These are phyloP conservation scores for Gleditsia sinensis DNA, from an alignment of 306 rosid species.

Conservation along the genomic window DNA sequence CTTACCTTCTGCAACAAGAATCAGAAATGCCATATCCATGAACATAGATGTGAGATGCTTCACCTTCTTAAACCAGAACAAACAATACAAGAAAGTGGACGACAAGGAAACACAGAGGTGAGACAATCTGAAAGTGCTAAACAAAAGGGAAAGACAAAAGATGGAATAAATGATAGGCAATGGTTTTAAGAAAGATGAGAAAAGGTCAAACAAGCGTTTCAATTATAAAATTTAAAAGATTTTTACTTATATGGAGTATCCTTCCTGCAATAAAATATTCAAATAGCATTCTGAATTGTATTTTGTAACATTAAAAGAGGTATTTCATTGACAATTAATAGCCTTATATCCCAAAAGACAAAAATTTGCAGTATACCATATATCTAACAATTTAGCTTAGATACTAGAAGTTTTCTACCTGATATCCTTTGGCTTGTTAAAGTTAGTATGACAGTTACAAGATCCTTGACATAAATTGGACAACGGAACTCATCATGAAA, in stretches of 20 bases:
- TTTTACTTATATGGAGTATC: not conserved
- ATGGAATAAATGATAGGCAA: not conserved
- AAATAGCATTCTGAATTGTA: not conserved
- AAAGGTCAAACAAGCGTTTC: not conserved
- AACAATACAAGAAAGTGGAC: constrained; percentile 22
- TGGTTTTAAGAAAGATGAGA: constrained; percentile 6
- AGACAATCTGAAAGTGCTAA: not conserved
- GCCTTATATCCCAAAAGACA: not conserved
- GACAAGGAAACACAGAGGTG: not conserved
- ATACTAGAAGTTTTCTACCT: constrained; percentile 47
- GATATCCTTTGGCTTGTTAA: constrained; percentile 71
- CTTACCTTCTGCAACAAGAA: constrained; percentile 56
- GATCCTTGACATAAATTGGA: constrained; percentile 87
- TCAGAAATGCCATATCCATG: constrained; percentile 27
- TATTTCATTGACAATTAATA: not conserved
- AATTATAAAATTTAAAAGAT: not conserved
- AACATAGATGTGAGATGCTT: constrained; percentile 26
- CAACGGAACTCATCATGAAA: constrained; percentile 90
- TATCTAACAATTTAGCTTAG: constrained; percentile 5
- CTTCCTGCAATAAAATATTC: not conserved
- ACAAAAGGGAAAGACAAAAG: not conserved
- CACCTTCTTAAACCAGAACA: constrained; percentile 11
- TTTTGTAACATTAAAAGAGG: constrained; percentile 21
- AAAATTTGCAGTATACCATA: not conserved
- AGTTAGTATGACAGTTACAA: constrained; percentile 56